Evolutionary conservation across 441 rosid genomes (phyloP).

Genomic region (Theobroma grandiflorum): DNA sequence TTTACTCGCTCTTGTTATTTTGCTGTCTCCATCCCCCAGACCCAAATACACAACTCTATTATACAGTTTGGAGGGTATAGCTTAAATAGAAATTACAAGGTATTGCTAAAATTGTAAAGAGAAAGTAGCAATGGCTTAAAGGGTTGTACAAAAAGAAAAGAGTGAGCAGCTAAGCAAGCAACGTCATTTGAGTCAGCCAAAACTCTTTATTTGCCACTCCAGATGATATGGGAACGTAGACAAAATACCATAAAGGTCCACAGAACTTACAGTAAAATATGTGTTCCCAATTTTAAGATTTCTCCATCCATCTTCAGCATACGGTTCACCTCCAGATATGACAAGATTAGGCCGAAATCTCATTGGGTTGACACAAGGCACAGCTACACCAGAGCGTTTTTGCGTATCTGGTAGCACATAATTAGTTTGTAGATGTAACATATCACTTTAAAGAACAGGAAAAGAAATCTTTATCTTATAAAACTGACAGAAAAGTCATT

Average conservation of each 20-base stretch:
- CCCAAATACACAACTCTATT: neutral
- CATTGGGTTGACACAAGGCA: conserved; percentile 52
- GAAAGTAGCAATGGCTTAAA: neutral
- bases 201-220: neutral
- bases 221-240: neutral
- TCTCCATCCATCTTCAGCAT: conserved; percentile 86
- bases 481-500: neutral
- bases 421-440: neutral
- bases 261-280: conserved; percentile 61
- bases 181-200: neutral
- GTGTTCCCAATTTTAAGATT: conserved; percentile 66
- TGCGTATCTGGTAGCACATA: conserved; percentile 37
- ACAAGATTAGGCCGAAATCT: conserved; percentile 92
- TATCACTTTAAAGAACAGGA: neutral
- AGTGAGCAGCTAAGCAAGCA: neutral
- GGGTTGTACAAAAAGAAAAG: neutral
- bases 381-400: conserved; percentile 34
- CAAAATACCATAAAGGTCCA: neutral
- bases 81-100: neutral
- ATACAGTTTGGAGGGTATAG: neutral
- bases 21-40: neutral
- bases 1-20: neutral
- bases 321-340: conserved; percentile 79
- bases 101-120: neutral
- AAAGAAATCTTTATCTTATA: too few species aligned